Evolutionary conservation across 2,329 filamentous ascomycete species (phyloP).

Genomic region (Aureobasidium sp.): DNA sequence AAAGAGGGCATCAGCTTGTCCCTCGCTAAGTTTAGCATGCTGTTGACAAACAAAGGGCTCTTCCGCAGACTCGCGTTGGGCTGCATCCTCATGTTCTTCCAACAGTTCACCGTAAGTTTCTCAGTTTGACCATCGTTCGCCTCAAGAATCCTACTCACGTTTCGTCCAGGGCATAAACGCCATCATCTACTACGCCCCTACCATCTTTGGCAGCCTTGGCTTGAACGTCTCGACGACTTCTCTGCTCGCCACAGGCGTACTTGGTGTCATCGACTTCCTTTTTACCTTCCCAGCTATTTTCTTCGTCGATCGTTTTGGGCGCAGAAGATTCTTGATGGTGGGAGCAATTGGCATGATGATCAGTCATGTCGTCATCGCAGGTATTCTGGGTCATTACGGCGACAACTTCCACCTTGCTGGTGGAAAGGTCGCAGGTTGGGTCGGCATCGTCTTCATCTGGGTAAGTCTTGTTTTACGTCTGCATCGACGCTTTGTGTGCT

Average conservation of each 20-base stretch:
- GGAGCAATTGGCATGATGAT: constrained; percentile 20
- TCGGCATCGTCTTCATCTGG: constrained; percentile 62
- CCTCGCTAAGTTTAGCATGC: constrained; percentile 49
- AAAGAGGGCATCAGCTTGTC: background rate
- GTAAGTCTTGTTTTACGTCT: constrained; percentile 41
- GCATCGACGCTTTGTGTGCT: no score
- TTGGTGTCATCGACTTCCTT: constrained; percentile 63
- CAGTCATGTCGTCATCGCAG: constrained; percentile 43
- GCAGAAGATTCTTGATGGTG: constrained; percentile 49
- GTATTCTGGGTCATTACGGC: background rate
- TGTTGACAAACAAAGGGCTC: constrained; percentile 55
- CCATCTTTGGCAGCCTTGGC: constrained; percentile 43
- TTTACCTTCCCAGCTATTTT: constrained; percentile 58
- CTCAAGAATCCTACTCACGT: background rate
- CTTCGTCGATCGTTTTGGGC: constrained; percentile 58
- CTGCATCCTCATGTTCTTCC: constrained; percentile 38
- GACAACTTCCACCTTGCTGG: constrained; percentile 45
- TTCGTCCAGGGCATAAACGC: background rate
- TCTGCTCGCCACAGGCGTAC: constrained; percentile 62
- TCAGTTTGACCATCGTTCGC: no score
- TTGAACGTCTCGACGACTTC: constrained; percentile 43
- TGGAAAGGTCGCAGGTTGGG: constrained; percentile 57
- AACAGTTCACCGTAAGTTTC: constrained; percentile 44
- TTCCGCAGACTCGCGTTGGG: constrained; percentile 59
- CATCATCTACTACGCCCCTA: constrained; percentile 41